phyloP scores from a whole-genome alignment of 2,329 filamentous ascomycete species.

The Pseudogymnoascus sp. region DNA sequence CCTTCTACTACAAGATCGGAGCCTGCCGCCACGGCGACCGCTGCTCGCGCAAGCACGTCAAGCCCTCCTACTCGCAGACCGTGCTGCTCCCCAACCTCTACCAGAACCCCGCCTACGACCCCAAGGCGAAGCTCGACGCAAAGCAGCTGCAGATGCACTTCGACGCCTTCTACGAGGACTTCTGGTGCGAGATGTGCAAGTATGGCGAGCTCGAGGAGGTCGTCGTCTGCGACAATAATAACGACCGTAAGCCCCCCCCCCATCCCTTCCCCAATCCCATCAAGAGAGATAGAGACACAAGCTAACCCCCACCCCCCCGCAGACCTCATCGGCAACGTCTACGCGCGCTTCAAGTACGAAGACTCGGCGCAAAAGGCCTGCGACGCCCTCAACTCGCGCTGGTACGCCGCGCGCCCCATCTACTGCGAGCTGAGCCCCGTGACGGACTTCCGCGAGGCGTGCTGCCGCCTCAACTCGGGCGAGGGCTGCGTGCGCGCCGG shows the following conservation, averaged over 20 bases:
- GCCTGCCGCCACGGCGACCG: constrained; percentile 97
- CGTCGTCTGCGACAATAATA: constrained; percentile 98
- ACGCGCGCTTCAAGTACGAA: constrained; percentile 99
- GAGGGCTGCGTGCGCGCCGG: constrained; percentile 93
- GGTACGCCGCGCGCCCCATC: constrained; percentile 95
- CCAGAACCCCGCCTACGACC: constrained; percentile 96
- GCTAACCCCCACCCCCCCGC: constrained; percentile 1
- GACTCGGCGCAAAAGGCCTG: constrained; percentile 88
- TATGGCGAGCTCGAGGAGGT: constrained; percentile 97
- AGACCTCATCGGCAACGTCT: constrained; percentile 98
- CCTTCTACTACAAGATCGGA: constrained; percentile 99
- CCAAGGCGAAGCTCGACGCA: constrained; percentile 93
- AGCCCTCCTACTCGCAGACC: constrained; percentile 95
- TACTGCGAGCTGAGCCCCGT: constrained; percentile 97
- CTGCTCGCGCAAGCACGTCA: constrained; percentile 97
- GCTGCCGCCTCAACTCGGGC: constrained; percentile 86
- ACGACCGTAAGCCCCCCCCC: constrained; percentile 62
- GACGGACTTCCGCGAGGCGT: constrained; percentile 96
- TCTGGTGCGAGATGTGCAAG: constrained; percentile 99
- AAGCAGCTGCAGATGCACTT: constrained; percentile 98
- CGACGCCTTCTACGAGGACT: constrained; percentile 98
- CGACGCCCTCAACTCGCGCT: constrained; percentile 86
- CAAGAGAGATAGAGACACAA: not conserved
- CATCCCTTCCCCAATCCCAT: not conserved
- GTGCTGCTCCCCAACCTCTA: constrained; percentile 98